A percentile compares a stretch with the other conserved stretches of the same genome.
Conservation (phyloP, 179 eudicot genomes). For the Pouteria campechiana region DNA sequence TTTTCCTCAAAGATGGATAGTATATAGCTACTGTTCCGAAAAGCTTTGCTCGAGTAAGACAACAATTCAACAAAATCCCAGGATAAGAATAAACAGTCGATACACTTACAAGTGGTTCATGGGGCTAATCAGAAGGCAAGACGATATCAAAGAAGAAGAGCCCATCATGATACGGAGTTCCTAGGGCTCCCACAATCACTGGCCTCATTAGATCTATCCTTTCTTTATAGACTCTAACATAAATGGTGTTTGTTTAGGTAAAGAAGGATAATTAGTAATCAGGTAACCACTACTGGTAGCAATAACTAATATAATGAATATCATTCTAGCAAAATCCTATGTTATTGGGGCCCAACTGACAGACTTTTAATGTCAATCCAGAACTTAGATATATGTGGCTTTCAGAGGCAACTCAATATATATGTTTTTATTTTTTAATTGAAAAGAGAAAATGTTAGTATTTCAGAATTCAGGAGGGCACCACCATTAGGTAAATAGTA, state of each 20-base stretch:
- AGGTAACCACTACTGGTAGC: no score
- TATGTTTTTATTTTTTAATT: conserved; percentile 73
- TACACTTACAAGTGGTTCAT: conserved; percentile 84
- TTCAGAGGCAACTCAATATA: no score
- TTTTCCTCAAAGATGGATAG: not conserved
- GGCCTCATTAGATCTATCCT: conserved; percentile 64
- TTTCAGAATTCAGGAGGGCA: no score
- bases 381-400: no score
- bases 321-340: not conserved
- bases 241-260: conserved; percentile 47
- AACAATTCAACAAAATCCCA: not conserved
- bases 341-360: not conserved
- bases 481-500: no score
- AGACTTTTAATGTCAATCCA: no score
- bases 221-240: conserved; percentile 52
- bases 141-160: conserved; percentile 63
- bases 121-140: conserved; percentile 60
- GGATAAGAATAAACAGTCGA: not conserved
- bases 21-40: no score
- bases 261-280: no score
- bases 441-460: no score
- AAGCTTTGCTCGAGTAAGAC: not conserved
- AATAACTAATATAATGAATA: not conserved
- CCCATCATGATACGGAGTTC: conserved; percentile 79
- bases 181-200: conserved; percentile 62